phyloP scores from a whole-genome alignment of 2,329 filamentous ascomycete species.

The Claviceps monticola region DNA sequence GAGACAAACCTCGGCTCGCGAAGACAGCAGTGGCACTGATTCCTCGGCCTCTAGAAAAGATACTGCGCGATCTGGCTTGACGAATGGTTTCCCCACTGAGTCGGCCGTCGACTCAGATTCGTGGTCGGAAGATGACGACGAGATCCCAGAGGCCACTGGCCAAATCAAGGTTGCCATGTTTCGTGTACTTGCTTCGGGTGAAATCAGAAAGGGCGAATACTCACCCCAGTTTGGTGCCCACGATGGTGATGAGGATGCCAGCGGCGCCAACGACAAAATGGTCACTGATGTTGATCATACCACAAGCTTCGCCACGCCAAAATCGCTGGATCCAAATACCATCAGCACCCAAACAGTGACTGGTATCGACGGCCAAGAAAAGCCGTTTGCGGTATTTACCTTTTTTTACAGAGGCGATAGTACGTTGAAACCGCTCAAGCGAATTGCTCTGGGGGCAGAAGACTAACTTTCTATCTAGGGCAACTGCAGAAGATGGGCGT shows the following conservation, averaged over 20 bases:
- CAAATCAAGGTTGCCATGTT: constrained; percentile 98
- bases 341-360: constrained; percentile 99
- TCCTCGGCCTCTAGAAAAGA: constrained; percentile 27
- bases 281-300: constrained; percentile 89
- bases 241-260: constrained; percentile 71
- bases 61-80: constrained; percentile 68
- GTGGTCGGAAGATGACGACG: constrained; percentile 68
- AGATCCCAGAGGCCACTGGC: constrained; percentile 83
- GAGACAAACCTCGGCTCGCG: constrained; percentile 39
- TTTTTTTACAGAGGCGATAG: constrained; percentile 95
- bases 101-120: constrained; percentile 55
- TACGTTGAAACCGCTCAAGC: constrained; percentile 34
- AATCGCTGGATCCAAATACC: constrained; percentile 87
- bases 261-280: constrained; percentile 40
- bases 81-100: constrained; percentile 63
- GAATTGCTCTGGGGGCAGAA: not conserved
- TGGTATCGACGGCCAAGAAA: constrained; percentile 88
- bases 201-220: constrained; percentile 96
- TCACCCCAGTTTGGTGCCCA: constrained; percentile 95
- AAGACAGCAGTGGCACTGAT: constrained; percentile 20
- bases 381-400: constrained; percentile 92
- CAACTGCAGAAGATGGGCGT: constrained; percentile 97
- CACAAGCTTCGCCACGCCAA: constrained; percentile 93
- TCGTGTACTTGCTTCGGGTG: constrained; percentile 83
- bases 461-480: constrained; percentile 34